Percentiles rank a stretch among this genome's conserved stretches.
phyloP scores from a whole-genome alignment of 163 green algal genomes.

The Chlorella variabilis region DNA sequence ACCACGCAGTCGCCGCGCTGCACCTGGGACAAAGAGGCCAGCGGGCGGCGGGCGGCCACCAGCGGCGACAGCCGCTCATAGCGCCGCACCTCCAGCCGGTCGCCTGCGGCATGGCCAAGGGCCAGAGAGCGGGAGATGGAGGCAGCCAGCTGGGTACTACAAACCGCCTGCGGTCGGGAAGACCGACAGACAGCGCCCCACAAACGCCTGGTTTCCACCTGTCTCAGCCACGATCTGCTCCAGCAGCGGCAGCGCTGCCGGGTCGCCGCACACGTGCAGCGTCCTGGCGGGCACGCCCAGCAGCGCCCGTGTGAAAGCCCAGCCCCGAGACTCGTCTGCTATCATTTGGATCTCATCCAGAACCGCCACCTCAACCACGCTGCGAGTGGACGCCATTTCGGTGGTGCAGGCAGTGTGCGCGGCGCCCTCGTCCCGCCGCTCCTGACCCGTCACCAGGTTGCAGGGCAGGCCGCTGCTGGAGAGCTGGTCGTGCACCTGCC shows the following conservation, averaged over 20 bases:
- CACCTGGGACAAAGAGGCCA: slow-evolving; percentile 45
- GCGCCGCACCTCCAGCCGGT: slow-evolving; percentile 60
- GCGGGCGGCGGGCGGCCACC: slow-evolving; percentile 1
- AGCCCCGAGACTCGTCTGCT: slow-evolving; percentile 70
- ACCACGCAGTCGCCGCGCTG: slow-evolving; percentile 91
- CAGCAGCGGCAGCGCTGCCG: slow-evolving; percentile 70
- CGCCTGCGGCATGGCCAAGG: not conserved
- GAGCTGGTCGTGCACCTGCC: slow-evolving; percentile 62
- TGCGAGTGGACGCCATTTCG: slow-evolving; percentile 74
- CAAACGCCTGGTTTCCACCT: not conserved
- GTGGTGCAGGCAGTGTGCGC: slow-evolving; percentile 85
- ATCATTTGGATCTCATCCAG: slow-evolving; percentile 91
- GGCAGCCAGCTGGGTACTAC: too few species aligned
- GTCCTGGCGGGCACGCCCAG: slow-evolving; percentile 83
- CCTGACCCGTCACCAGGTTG: slow-evolving; percentile 75
- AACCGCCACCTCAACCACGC: slow-evolving; percentile 80
- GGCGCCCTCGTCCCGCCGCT: slow-evolving; percentile 62
- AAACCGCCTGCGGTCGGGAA: too few species aligned
- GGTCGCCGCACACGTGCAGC: slow-evolving; percentile 62
- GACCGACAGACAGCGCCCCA: too few species aligned
- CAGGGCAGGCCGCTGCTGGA: slow-evolving; percentile 53
- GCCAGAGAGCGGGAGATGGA: too few species aligned
- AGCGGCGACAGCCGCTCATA: slow-evolving; percentile 89
- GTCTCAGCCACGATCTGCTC: slow-evolving; percentile 66
- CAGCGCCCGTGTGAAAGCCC: slow-evolving; percentile 91